Evolutionary conservation across 805 yeast genomes (phyloP).

Genomic region (Cyberlindnera petersonii): DNA sequence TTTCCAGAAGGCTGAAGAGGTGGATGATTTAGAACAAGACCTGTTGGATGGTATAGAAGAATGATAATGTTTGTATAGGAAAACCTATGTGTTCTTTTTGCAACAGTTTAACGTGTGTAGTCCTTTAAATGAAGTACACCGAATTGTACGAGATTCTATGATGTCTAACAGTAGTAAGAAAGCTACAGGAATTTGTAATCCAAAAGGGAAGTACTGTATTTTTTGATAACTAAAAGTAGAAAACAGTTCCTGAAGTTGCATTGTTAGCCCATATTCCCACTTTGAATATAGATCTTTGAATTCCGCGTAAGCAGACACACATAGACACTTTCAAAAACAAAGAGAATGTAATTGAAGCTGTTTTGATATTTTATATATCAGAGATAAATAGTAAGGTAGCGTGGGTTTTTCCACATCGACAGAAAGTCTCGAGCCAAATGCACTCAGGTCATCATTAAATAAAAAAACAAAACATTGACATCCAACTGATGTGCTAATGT

Average conservation of each 20-base stretch:
- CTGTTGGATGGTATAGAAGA: conserved; percentile 35
- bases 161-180: too few species aligned
- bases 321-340: too few species aligned
- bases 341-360: neutral
- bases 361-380: conserved; percentile 33
- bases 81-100: neutral
- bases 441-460: conserved; percentile 55
- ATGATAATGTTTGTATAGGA: neutral
- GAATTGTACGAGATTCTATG: too few species aligned
- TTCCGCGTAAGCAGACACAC: too few species aligned
- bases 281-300: conserved; percentile 3
- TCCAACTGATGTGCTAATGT: neutral
- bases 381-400: conserved; percentile 86
- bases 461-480: neutral
- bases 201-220: too few species aligned
- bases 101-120: too few species aligned
- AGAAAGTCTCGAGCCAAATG: conserved; percentile 98
- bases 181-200: too few species aligned
- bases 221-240: too few species aligned
- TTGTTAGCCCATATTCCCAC: conserved; percentile 8
- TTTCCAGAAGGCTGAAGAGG: conserved; percentile 44
- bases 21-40: conserved; percentile 55
- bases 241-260: conserved; percentile 10
- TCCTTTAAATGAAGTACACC: too few species aligned
- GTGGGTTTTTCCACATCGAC: conserved; percentile 98